Conservation (phyloP, 306 rosid genomes). For the Albizia julibrissin region DNA sequence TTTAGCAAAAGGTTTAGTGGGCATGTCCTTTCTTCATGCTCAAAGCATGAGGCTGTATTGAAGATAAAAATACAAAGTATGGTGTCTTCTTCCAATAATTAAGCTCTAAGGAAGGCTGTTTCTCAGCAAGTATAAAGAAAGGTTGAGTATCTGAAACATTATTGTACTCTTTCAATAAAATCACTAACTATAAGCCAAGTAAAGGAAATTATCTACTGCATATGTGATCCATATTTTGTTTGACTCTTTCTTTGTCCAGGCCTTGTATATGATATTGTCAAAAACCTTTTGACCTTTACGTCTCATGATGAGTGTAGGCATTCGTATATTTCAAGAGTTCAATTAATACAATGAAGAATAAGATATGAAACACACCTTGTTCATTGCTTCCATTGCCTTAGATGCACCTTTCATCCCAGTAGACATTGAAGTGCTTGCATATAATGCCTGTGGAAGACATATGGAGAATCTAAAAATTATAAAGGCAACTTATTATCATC, state of each 20-base stretch:
- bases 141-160: neutral
- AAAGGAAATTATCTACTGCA: neutral
- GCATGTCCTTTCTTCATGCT: neutral
- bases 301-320: neutral
- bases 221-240: neutral
- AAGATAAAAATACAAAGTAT: neutral
- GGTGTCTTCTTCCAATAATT: neutral
- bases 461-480: neutral
- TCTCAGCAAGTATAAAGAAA: neutral
- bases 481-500: neutral
- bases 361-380: slow-evolving; percentile 55
- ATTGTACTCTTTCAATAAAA: neutral
- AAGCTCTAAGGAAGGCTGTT: neutral
- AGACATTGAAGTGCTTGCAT: slow-evolving; percentile 94
- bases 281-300: neutral
- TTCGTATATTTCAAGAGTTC: neutral
- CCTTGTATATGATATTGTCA: neutral
- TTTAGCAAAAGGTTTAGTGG: neutral
- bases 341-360: slow-evolving; percentile 20
- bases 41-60: neutral
- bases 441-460: slow-evolving; percentile 65
- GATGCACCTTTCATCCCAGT: slow-evolving; percentile 99
- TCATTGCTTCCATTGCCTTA: slow-evolving; percentile 98
- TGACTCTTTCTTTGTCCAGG: neutral
- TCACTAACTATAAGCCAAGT: neutral